Evolutionary conservation across 768 basidiomycete species (phyloP).

Genomic region (Aureoboletus auriporus): DNA sequence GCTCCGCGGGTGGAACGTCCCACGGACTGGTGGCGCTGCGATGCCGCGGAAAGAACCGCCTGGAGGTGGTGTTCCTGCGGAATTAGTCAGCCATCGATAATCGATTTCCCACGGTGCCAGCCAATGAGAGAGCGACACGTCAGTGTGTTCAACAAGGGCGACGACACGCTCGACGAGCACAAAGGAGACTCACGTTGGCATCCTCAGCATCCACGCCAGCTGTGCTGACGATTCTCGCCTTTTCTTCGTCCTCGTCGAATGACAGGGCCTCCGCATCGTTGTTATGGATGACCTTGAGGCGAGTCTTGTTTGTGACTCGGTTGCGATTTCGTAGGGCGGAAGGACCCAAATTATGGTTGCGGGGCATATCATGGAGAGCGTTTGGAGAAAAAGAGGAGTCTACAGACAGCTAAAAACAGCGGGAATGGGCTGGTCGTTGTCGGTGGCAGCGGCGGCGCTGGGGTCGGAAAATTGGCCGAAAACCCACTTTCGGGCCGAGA

Average conservation of each 20-base stretch:
- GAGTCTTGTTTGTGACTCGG: slow-evolving; percentile 89
- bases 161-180: slow-evolving; percentile 33
- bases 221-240: slow-evolving; percentile 74
- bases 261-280: slow-evolving; percentile 78
- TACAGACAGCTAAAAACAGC: slow-evolving; percentile 29
- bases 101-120: slow-evolving; percentile 37
- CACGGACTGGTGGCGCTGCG: slow-evolving; percentile 41
- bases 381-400: slow-evolving; percentile 35
- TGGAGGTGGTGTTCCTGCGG: slow-evolving; percentile 55
- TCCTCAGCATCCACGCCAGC: slow-evolving; percentile 92
- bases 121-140: slow-evolving; percentile 50
- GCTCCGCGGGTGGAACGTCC: slow-evolving; percentile 35
- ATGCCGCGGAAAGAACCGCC: slow-evolving; percentile 52
- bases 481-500: slow-evolving; percentile 55
- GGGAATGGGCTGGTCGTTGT: slow-evolving; percentile 37
- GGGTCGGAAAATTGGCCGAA: slow-evolving; percentile 62
- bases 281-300: slow-evolving; percentile 76
- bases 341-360: slow-evolving; percentile 70
- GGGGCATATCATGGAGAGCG: slow-evolving; percentile 83
- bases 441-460: slow-evolving; percentile 54
- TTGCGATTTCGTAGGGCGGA: slow-evolving; percentile 83
- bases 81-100: slow-evolving; percentile 56
- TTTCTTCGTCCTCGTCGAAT: slow-evolving; percentile 84
- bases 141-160: slow-evolving; percentile 38
- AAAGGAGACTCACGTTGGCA: slow-evolving; percentile 72